Base-by-base conservation (phyloP, 192 early-diverging fungal species). In the Funneliformis geosporum region DNA sequence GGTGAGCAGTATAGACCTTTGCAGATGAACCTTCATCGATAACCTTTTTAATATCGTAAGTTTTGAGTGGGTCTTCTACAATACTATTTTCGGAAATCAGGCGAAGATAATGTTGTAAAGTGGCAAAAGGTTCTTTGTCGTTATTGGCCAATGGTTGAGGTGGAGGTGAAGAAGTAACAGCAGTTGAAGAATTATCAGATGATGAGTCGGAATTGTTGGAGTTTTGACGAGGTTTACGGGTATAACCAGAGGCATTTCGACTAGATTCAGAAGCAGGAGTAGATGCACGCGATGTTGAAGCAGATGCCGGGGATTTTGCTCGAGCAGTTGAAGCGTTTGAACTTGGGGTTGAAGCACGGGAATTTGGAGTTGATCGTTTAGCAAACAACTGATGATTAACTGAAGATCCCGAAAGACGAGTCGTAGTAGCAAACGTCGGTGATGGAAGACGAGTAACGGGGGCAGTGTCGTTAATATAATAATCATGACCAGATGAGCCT, bases 1-100 rank as follows among this genome's bases (percentile, higher is more conserved):
- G 25, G 27, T 28, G 39, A 39, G 77, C 77, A 7, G 46, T 60
- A 70, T 60, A 70, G 16, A 79, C 77, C 43, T 79, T 69, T 60
- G 77, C 77, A 16, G 77, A 79, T n/a, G 77, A 79, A 40, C 77
- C 77, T 70, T 79, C 77, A 60, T 79, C 77, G 14, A 79, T 79
- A 23, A 70, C 47, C 60, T 70, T 60, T 70, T 79, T 46, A n/a
- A 79, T 14, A 42, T 79, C 67, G 16, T 79, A 79, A 60, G 10
- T 43, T 8, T 79, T 70, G 3, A 40, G 7, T 7, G 77, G 77
- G 18, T 60, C 23, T 12, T 70, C 50, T 3, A 21, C 33, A 0
- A 40, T 9, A n/a, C 67, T 42, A 4, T 60, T 70, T 70, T 79
- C 77, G 11, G 47, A 59, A 25, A 79, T 47, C 12, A 79, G 38